Evolutionary conservation across 805 yeast genomes (phyloP), one percentile per base, ranked within the genome.

Genomic region (Metschnikowia bowlesiae): DNA sequence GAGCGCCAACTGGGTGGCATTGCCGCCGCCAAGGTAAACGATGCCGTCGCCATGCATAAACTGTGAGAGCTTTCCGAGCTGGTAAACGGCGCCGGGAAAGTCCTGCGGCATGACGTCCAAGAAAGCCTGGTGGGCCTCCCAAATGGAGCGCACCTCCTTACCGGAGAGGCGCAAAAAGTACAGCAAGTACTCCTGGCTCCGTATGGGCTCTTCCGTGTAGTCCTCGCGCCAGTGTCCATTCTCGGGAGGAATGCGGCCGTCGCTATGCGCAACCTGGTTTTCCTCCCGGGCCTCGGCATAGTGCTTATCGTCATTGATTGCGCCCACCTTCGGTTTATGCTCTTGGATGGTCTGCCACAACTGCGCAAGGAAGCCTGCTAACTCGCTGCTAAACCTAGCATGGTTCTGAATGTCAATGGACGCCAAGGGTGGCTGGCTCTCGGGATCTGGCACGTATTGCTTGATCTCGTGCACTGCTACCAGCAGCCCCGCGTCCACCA

Each of bases 1-100:
- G 33, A 71, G 59, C 6, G 68, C 74, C 35, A 70, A 59, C 52
- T 66, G 69, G 53, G 68, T 64, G 53, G 66, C 71, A 37, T 54
- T 59, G 35, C 61, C 73, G 16, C 75, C 75, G 8, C 73, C 75
- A 38, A 68, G 59, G 53, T 65, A 66, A n/a, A 71, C 73, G 26
- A 71, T 70, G 5, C 76, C 76, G 49, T 68, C 67, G 13, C 76
- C 75, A 49, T 60, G 54, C 68, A 69, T 64, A 47, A 64, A 68
- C 16, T 50, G 35, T 32, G 47, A 28, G 36, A 54, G 30, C 47
- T 54, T 55, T 38, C 62, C 62, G 36, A 18, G 48, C n/a, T 58
- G 48, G 35, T 55, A 38, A 11, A 69, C 52, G 5, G 58, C 58
- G 14, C 50, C 44, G 6, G 71, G 70, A 47, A 61, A 57, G 1